These are phyloP conservation scores for Penicillium mononematosum DNA, from an alignment of 495 filamentous ascomycete genomes.

Conservation along the genomic window DNA sequence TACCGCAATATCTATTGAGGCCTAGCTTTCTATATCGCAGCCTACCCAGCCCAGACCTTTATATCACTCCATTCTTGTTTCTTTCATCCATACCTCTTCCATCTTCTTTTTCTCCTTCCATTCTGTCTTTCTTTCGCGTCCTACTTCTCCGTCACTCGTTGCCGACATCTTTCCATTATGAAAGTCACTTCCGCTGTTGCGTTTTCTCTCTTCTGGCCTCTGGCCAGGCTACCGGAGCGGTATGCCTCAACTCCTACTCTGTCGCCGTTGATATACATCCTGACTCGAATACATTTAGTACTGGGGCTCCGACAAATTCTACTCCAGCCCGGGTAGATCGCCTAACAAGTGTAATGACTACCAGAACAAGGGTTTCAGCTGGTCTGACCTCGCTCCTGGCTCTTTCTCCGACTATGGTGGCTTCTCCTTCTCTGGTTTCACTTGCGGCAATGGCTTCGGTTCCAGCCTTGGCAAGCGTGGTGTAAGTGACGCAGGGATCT, in stretches of 20 bases:
- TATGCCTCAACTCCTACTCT: conserved; percentile 14
- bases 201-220: conserved; percentile 34
- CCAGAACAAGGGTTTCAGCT: conserved; percentile 70
- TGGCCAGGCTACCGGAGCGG: conserved; percentile 29
- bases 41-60: conserved; percentile 1
- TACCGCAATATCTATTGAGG: not conserved
- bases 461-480: conserved; percentile 46
- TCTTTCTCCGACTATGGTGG: conserved; percentile 65
- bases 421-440: conserved; percentile 71
- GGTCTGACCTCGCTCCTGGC: conserved; percentile 60
- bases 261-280: conserved; percentile 11
- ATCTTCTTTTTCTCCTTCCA: conserved; percentile 5
- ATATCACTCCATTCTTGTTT: not conserved
- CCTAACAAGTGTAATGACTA: conserved; percentile 71
- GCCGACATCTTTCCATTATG: conserved; percentile 26
- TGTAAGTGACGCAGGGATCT: conserved; percentile 36
- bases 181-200: conserved; percentile 27
- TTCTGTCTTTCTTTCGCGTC: conserved; percentile 2
- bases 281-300: conserved; percentile 20
- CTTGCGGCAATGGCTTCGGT: conserved; percentile 57
- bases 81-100: conserved; percentile 16
- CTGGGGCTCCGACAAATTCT: conserved; percentile 61
- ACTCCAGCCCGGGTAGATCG: conserved; percentile 67
- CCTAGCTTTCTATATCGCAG: not conserved
- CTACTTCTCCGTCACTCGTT: conserved; percentile 17